phyloP scores from a whole-genome alignment of 192 early-diverging fungal genomes.

The Coemansia sp. region DNA sequence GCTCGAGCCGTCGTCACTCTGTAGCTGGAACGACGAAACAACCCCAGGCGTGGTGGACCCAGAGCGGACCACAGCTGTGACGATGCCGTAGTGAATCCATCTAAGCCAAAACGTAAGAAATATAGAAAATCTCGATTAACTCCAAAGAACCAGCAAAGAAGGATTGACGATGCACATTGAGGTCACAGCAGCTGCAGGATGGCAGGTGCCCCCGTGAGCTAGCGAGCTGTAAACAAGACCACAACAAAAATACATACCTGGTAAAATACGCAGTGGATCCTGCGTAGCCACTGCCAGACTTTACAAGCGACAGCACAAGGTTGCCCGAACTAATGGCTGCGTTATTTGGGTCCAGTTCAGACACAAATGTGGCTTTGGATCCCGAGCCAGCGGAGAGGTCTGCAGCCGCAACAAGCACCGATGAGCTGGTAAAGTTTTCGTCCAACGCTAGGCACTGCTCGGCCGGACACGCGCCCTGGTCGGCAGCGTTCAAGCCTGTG shows the following conservation, averaged over 20 bases:
- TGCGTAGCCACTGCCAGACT: slow-evolving; percentile 46
- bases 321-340: slow-evolving; percentile 46
- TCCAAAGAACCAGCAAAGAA: neutral
- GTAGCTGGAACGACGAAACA: slow-evolving; percentile 61
- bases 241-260: slow-evolving; percentile 20
- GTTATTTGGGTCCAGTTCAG: slow-evolving; percentile 53
- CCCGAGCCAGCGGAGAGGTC: neutral
- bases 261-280: slow-evolving; percentile 47
- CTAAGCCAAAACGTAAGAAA: slow-evolving; percentile 11
- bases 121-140: neutral
- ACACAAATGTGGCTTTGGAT: slow-evolving; percentile 42
- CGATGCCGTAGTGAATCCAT: slow-evolving; percentile 62
- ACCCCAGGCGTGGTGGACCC: slow-evolving; percentile 58
- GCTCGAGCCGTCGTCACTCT: slow-evolving; percentile 58
- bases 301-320: slow-evolving; percentile 48
- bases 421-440: slow-evolving; percentile 17
- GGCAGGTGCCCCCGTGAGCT: too few species aligned
- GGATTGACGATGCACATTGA: slow-evolving; percentile 11
- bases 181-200: neutral
- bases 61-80: slow-evolving; percentile 56
- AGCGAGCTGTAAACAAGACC: neutral
- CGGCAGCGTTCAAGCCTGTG: slow-evolving; percentile 45
- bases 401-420: slow-evolving; percentile 9
- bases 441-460: slow-evolving; percentile 20
- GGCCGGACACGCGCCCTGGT: slow-evolving; percentile 33